phyloP scores from a whole-genome alignment of 2,329 filamentous ascomycete species.

The Diaporthe capsici region DNA sequence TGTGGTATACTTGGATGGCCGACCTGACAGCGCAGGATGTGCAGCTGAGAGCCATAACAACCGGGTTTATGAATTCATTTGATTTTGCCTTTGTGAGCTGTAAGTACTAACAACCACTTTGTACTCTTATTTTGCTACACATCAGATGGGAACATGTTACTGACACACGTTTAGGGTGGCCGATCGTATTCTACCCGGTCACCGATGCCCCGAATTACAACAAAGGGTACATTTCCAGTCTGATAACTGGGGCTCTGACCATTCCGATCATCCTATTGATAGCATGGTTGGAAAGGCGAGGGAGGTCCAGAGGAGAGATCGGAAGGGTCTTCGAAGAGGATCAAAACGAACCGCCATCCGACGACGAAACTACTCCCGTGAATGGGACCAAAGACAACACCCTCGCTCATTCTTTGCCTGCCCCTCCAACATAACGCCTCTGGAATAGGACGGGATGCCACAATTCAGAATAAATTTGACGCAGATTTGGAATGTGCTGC shows the following conservation, averaged over 20 bases:
- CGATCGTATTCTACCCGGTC: constrained; percentile 56
- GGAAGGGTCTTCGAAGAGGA: constrained; percentile 44
- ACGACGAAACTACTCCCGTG: constrained; percentile 1
- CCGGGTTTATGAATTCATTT: constrained; percentile 59
- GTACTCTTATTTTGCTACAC: no score
- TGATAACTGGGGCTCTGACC: constrained; percentile 54
- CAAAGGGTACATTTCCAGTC: constrained; percentile 56
- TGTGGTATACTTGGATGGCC: constrained; percentile 64
- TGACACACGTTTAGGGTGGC: constrained; percentile 46
- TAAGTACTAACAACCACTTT: background rate
- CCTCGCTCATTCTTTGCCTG: background rate
- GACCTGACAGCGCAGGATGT: constrained; percentile 56
- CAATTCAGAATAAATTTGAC: background rate
- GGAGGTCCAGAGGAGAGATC: constrained; percentile 46
- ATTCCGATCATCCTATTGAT: constrained; percentile 55
- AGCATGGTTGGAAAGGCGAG: constrained; percentile 53
- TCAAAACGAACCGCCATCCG: background rate
- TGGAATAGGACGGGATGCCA: no score
- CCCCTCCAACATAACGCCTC: background rate
- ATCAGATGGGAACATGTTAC: background rate
- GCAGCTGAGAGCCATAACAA: constrained; percentile 60
- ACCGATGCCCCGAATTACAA: constrained; percentile 56
- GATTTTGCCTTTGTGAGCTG: constrained; percentile 59
- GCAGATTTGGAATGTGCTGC: background rate
- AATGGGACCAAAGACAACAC: constrained; percentile 26